phyloP scores from a whole-genome alignment of 169 alveolate genomes.

The Babesia bigemina region DNA sequence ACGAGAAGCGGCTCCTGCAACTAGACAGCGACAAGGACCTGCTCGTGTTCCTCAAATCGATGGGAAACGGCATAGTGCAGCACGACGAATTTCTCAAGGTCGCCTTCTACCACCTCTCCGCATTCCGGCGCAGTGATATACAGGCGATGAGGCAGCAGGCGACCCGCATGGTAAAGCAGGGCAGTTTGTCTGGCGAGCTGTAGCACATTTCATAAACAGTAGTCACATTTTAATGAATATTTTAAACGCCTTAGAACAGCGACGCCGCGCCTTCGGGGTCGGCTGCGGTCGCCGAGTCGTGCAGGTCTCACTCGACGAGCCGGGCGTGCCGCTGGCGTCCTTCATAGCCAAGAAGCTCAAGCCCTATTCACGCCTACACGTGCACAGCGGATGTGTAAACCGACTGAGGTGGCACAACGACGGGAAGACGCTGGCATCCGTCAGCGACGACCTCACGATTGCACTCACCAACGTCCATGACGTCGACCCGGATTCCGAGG shows the following conservation, averaged over 20 bases:
- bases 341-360: constrained; percentile 17
- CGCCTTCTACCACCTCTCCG: constrained; percentile 75
- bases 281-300: constrained; percentile 18
- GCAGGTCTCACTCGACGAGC: neutral
- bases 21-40: constrained; percentile 66
- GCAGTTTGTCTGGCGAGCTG: neutral
- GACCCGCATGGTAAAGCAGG: constrained; percentile 19
- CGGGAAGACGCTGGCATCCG: constrained; percentile 67
- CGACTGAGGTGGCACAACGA: constrained; percentile 70
- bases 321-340: constrained; percentile 16
- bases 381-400: constrained; percentile 69
- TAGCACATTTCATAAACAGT: neutral
- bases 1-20: constrained; percentile 67
- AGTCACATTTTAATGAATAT: constrained; percentile 5
- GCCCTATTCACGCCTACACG: constrained; percentile 27
- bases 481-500: constrained; percentile 6
- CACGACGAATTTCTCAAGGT: constrained; percentile 74
- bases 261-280: constrained; percentile 11
- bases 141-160: constrained; percentile 72
- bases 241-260: neutral
- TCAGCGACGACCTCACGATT: constrained; percentile 67
- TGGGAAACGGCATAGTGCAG: constrained; percentile 71
- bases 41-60: constrained; percentile 66
- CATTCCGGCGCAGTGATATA: constrained; percentile 70
- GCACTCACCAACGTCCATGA: constrained; percentile 60